These are phyloP conservation scores for Claviceps fusiformis DNA, from an alignment of 2,329 filamentous ascomycete genomes.

Conservation along the genomic window DNA sequence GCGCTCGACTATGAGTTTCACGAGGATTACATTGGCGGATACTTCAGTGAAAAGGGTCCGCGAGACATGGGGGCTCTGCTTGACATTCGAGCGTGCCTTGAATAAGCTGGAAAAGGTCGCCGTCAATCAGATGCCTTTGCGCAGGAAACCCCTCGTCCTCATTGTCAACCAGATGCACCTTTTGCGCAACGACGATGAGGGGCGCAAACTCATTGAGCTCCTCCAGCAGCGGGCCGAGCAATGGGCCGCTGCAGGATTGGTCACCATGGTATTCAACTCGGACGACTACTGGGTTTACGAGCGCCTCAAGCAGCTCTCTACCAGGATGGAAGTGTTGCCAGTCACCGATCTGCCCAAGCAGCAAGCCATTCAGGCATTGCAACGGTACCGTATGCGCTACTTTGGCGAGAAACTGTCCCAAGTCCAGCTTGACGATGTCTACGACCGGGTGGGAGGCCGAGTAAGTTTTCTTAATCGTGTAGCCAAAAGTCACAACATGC, in stretches of 20 bases:
- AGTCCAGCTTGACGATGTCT: slow-evolving; percentile 59
- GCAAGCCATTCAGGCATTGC: slow-evolving; percentile 63
- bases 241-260: slow-evolving; percentile 85
- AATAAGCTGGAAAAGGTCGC: slow-evolving; percentile 98
- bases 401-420: slow-evolving; percentile 45
- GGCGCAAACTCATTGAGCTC: slow-evolving; percentile 84
- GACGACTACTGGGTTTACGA: slow-evolving; percentile 99
- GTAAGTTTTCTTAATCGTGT: slow-evolving; percentile 80
- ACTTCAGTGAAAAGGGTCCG: slow-evolving; percentile 89
- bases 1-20: slow-evolving; percentile 93
- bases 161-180: slow-evolving; percentile 93
- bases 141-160: slow-evolving; percentile 64
- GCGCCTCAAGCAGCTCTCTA: slow-evolving; percentile 79
- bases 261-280: slow-evolving; percentile 87
- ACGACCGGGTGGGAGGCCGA: slow-evolving; percentile 75
- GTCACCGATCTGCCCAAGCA: slow-evolving; percentile 70
- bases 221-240: slow-evolving; percentile 92
- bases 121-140: slow-evolving; percentile 47
- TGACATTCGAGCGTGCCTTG: slow-evolving; percentile 88
- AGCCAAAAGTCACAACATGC: slow-evolving; percentile 74
- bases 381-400: slow-evolving; percentile 70
- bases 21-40: slow-evolving; percentile 92
- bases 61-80: slow-evolving; percentile 83
- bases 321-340: slow-evolving; percentile 85
- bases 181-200: slow-evolving; percentile 80